Evolutionary conservation across 2,329 filamentous ascomycete species (phyloP), one percentile per base, ranked within the genome.

Genomic region (Xylariaceae sp.): DNA sequence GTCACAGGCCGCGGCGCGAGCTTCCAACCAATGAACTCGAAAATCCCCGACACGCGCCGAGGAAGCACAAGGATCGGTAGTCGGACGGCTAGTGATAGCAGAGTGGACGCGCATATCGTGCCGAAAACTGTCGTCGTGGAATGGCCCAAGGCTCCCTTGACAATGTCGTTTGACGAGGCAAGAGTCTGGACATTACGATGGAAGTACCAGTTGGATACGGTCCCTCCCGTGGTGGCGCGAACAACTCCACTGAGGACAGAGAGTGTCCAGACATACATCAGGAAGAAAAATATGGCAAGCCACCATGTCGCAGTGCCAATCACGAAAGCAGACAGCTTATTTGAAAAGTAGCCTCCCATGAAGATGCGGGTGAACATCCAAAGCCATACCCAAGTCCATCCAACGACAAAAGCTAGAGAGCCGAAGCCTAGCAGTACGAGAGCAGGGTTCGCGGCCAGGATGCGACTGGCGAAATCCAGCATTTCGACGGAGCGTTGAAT

Each of bases 121-220:
- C 94, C 94, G 66, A 96, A 95, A 36, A 96, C 85, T 1, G 89
- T 92, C 15, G 89, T 92, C 13, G 83, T 77, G 2, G 92, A 87
- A 72, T 99, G 94, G 47, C 79, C 77, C 42, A 96, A 76, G 13
- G 92, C 92, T 6, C 92, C 92, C 57, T 83, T 78, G 22, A 97
- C 90, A 45, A 97, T 87, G 51, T 92, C 86, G 53, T 80, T 79
- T 1, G 90, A 92, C 0, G 89, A 85, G 2, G 91, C 85, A 8
- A 86, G 78, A 5, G 92, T 90, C 10, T 85, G 81, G 4, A 85
- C 84, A 63, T 95, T 88, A 58, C 94, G 89, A 71, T 97, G 92
- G 71, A 97, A 99, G 72, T 99, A 99, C 94, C 94, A 99, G 71
- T 99, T 94, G 39, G 90, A 95, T 21, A 97, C 92, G 0, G 92